These are phyloP conservation scores for Gastrolobium villosum DNA, from an alignment of 306 rosid genomes.

Conservation along the genomic window DNA sequence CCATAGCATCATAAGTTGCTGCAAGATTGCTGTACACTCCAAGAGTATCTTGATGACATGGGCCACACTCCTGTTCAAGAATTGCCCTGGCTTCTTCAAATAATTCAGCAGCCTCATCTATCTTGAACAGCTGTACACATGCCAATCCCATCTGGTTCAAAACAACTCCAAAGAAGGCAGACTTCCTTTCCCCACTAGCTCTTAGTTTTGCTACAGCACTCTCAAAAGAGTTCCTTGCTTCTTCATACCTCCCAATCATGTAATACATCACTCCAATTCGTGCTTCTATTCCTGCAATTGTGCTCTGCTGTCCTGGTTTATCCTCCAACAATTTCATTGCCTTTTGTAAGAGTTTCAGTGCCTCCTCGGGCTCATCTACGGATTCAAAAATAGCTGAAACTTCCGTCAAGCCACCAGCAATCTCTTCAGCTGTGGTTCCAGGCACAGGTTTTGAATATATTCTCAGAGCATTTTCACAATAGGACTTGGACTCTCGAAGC, in stretches of 20 bases:
- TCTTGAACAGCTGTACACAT: conserved; percentile 95
- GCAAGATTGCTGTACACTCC: conserved; percentile 99
- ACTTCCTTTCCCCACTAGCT: conserved; percentile 94
- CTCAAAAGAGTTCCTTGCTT: conserved; percentile 82
- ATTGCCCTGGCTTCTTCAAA: conserved; percentile 98
- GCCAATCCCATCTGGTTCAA: conserved; percentile 99
- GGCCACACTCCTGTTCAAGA: conserved; percentile 93
- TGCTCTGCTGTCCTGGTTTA: conserved; percentile 98
- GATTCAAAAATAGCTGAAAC: conserved; percentile 96
- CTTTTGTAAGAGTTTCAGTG: conserved; percentile 83
- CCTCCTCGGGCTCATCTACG: conserved; percentile 95
- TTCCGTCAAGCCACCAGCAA: conserved; percentile 91
- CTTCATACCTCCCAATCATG: conserved; percentile 88
- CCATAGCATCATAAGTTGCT: conserved; percentile 99
- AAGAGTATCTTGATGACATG: conserved; percentile 98
- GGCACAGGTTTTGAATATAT: conserved; percentile 96
- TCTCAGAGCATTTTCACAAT: conserved; percentile 93
- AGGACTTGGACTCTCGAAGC: conserved; percentile 94
- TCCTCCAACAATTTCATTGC: conserved; percentile 95
- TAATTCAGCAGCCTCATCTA: conserved; percentile 95
- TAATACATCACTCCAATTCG: conserved; percentile 98
- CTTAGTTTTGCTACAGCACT: conserved; percentile 89
- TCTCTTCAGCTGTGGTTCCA: conserved; percentile 90
- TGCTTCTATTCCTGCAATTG: conserved; percentile 96
- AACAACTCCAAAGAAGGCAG: conserved; percentile 97